Conservation (phyloP, 2,329 filamentous ascomycete genomes). For the Helotiales sp. region DNA sequence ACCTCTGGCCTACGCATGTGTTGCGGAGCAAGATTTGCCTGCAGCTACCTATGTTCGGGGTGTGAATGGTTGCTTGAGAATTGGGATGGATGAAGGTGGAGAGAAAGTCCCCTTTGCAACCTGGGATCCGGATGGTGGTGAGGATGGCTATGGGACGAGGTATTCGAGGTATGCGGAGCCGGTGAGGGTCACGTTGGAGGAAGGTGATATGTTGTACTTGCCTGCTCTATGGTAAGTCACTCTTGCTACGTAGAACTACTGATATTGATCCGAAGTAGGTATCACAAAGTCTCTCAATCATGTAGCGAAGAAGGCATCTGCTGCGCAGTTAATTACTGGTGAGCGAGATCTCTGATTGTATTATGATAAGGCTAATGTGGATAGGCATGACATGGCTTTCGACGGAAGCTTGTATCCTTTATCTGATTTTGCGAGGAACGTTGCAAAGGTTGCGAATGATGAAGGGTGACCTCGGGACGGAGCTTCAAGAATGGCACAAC, state of each 20-base stretch:
- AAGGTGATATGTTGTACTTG: slow-evolving; percentile 80
- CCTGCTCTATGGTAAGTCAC: slow-evolving; percentile 71
- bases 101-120: slow-evolving; percentile 65
- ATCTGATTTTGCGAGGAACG: slow-evolving; percentile 28
- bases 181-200: slow-evolving; percentile 65
- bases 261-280: slow-evolving; percentile 44
- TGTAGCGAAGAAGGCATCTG: slow-evolving; percentile 69
- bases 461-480: too few species aligned
- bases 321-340: slow-evolving; percentile 82
- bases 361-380: slow-evolving; percentile 11
- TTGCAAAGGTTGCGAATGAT: slow-evolving; percentile 12
- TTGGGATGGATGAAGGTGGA: slow-evolving; percentile 1
- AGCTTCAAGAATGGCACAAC: too few species aligned
- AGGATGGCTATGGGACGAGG: slow-evolving; percentile 44
- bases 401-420: slow-evolving; percentile 64
- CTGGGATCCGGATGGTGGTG: slow-evolving; percentile 62
- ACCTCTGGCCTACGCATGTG: slow-evolving; percentile 67
- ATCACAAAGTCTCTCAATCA: slow-evolving; percentile 78
- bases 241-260: background rate
- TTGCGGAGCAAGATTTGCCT: slow-evolving; percentile 60
- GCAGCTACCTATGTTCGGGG: slow-evolving; percentile 56
- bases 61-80: slow-evolving; percentile 12
- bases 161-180: slow-evolving; percentile 63
- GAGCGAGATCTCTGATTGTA: slow-evolving; percentile 24
- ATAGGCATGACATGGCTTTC: slow-evolving; percentile 80